Base-by-base conservation (phyloP, 2,329 filamentous ascomycete species). In the Raffaelea arxii region DNA sequence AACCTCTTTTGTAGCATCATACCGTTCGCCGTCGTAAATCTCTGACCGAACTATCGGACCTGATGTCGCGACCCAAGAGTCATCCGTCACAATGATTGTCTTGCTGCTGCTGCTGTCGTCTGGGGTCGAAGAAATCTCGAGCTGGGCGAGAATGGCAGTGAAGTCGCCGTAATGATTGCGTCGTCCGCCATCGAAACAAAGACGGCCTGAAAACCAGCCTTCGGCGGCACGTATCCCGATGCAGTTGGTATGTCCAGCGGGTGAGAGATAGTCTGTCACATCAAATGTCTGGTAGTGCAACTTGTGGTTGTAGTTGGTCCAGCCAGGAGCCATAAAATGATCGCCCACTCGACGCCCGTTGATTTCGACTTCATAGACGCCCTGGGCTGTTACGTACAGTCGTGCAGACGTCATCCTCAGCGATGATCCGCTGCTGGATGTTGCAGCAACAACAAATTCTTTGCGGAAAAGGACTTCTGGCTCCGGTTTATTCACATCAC, bases 11-110 rank as follows among this genome's bases (percentile, higher is more conserved):
- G 58, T 56, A 0, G 62, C 59, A 52, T 78, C 70, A 48, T 72
- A 78, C 0, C 61, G 53, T 46, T 79, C 74, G 14, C 75, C 75
- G 50, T 77, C 64, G 47, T 77, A 77, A 2, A 78, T 63, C 22
- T 73, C 69, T 1, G 62, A 62, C 1, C 51, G 52, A 1, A 62
- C 44, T 1, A 68, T 58, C 6, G 1, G 3, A 44, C 55, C 2
- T 2, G 66, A 58, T 0, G 21, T 24, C 38, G 24, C 57, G 58
- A 18, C 21, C 53, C 51, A 55, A 16, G 41, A n/a, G 12, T 18
- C 3, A 36, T 51, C 49, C 2, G 46, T 44, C 4, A 7, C 30
- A 19, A 38, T 24, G 12, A 41, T 30, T 10, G 14, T 12, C 32
- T 36, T 18, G 27, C 32, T 21, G 19, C 14, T 6, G 2, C 16